Percentiles rank a stretch among this genome's conserved stretches.
These are phyloP conservation scores for Wickerhamomyces canadensis DNA, from an alignment of 805 yeast species.

Conservation along the genomic window DNA sequence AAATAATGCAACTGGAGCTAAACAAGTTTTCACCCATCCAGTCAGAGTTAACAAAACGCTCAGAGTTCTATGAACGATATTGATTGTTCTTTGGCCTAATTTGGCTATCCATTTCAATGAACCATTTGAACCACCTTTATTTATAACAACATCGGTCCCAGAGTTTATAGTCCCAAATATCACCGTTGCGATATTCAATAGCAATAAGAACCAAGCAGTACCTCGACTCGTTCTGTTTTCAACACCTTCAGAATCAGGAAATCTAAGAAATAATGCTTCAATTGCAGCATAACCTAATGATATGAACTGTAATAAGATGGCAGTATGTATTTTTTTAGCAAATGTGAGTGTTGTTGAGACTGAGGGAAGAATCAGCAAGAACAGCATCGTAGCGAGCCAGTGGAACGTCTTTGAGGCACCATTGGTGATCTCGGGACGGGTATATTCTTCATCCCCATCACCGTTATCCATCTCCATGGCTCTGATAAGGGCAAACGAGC, in stretches of 20 bases:
- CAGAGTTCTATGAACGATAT: slow-evolving; percentile 36
- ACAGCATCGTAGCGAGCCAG: slow-evolving; percentile 48
- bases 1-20: slow-evolving; percentile 78
- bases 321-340: slow-evolving; percentile 43
- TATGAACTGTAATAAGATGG: slow-evolving; percentile 40
- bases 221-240: slow-evolving; percentile 67
- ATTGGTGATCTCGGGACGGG: slow-evolving; percentile 34
- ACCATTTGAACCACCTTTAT: slow-evolving; percentile 20
- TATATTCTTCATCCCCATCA: slow-evolving; percentile 23
- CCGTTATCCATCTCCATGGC: slow-evolving; percentile 30
- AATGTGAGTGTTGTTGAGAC: slow-evolving; percentile 47
- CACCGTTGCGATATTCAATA: slow-evolving; percentile 41
- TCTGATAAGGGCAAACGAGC: too few species aligned
- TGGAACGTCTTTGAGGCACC: slow-evolving; percentile 56
- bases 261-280: slow-evolving; percentile 53
- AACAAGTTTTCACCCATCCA: slow-evolving; percentile 75
- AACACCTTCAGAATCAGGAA: slow-evolving; percentile 59
- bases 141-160: slow-evolving; percentile 40
- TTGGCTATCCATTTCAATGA: slow-evolving; percentile 25
- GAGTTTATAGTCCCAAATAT: slow-evolving; percentile 50
- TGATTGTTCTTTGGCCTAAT: slow-evolving; percentile 32
- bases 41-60: slow-evolving; percentile 43
- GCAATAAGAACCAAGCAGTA: slow-evolving; percentile 56
- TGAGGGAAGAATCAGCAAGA: slow-evolving; percentile 52
- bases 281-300: slow-evolving; percentile 45